These are phyloP conservation scores for Chamaecyparis obtusa DNA, from an alignment of 75 land plant genomes.

Conservation along the genomic window DNA sequence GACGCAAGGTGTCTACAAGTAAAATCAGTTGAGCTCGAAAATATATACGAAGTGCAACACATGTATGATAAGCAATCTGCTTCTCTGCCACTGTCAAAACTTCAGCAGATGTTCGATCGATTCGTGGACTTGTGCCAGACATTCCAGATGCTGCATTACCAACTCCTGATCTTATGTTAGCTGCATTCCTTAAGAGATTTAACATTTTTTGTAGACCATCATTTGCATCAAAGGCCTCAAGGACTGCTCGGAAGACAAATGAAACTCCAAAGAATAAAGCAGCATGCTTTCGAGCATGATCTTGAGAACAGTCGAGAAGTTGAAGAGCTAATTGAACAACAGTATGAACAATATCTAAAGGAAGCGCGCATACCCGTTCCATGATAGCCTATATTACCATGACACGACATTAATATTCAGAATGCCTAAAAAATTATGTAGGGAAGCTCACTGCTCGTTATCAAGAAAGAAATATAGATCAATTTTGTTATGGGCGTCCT, in stretches of 20 bases:
- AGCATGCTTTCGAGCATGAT: conserved; percentile 89
- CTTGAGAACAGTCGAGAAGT: conserved; percentile 86
- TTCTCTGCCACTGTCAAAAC: conserved; percentile 85
- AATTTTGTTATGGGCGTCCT: background rate
- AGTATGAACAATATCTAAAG: conserved; percentile 71
- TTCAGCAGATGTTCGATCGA: conserved; percentile 83
- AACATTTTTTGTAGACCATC: conserved; percentile 82
- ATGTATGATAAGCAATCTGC: conserved; percentile 95
- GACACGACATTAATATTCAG: background rate
- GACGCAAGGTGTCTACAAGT: conserved; percentile 90
- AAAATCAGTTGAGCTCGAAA: conserved; percentile 93
- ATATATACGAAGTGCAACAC: conserved; percentile 95
- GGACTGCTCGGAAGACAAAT: conserved; percentile 90
- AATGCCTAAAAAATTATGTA: background rate
- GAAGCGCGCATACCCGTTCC: conserved; percentile 93
- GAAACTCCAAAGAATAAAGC: conserved; percentile 89
- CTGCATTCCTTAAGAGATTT: conserved; percentile 70
- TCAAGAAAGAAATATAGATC: background rate
- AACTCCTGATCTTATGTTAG: conserved; percentile 79
- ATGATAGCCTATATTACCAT: conserved; percentile 73
- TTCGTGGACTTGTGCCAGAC: conserved; percentile 33
- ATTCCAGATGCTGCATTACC: conserved; percentile 43
- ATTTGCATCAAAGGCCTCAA: conserved; percentile 90
- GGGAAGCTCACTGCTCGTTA: background rate
- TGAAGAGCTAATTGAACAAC: conserved; percentile 84